phyloP scores from a whole-genome alignment of 2,329 filamentous ascomycete genomes.

The Pseudovirgaria hyperparasitica region DNA sequence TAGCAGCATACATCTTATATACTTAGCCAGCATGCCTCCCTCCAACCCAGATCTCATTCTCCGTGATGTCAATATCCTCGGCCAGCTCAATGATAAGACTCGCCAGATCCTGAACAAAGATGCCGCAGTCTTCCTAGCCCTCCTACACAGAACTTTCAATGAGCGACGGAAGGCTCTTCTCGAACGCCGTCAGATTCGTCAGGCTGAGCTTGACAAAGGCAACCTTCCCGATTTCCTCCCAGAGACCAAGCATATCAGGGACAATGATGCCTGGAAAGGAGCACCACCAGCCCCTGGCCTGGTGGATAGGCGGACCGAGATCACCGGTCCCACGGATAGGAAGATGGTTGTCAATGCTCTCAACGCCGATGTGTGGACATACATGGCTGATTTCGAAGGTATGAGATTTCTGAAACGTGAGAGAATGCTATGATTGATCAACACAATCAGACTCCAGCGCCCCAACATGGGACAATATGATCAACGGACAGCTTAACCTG shows the following conservation, averaged over 20 bases:
- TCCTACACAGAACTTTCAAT: constrained; percentile 93
- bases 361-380: constrained; percentile 94
- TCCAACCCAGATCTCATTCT: constrained; percentile 60
- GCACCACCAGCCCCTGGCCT: constrained; percentile 84
- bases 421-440: constrained; percentile 1
- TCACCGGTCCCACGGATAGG: constrained; percentile 90
- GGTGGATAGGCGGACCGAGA: constrained; percentile 88
- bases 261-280: constrained; percentile 87
- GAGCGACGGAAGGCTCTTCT: constrained; percentile 75
- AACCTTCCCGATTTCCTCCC: constrained; percentile 84
- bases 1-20: too few species aligned
- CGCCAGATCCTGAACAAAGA: constrained; percentile 87
- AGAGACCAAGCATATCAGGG: constrained; percentile 89
- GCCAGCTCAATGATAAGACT: constrained; percentile 62
- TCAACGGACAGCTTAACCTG: constrained; percentile 94
- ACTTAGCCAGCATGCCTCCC: too few species aligned
- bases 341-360: constrained; percentile 99
- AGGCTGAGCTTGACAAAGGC: constrained; percentile 87
- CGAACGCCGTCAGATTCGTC: constrained; percentile 72
- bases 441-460: constrained; percentile 65
- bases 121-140: constrained; percentile 80
- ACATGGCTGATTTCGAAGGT: constrained; percentile 99
- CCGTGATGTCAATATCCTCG: constrained; percentile 78
- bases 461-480: constrained; percentile 98
- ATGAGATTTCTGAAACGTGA: constrained; percentile 17